Conservation (phyloP, 352 stramenopile species). For the Sclerospora graminicola region DNA sequence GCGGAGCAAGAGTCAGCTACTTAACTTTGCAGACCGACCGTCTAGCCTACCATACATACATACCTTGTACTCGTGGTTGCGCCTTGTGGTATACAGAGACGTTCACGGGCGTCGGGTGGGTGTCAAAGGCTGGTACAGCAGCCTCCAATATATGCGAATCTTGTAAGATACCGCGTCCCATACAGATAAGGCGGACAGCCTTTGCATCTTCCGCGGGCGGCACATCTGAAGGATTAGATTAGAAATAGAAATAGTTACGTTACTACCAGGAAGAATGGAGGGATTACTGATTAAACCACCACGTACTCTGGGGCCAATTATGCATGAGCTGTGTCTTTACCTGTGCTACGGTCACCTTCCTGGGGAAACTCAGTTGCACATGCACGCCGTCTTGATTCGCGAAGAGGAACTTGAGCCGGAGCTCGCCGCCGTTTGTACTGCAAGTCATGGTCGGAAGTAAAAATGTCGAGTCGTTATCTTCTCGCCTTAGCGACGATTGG, state of each 20-base stretch:
- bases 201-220: constrained; percentile 37
- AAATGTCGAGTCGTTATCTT: background rate
- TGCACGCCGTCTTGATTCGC: constrained; percentile 72
- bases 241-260: no score
- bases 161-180: constrained; percentile 89
- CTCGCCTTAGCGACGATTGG: no score
- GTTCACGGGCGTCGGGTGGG: constrained; percentile 92
- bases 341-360: constrained; percentile 29
- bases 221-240: constrained; percentile 24
- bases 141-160: constrained; percentile 80
- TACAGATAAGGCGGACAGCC: constrained; percentile 88
- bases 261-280: no score
- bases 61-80: constrained; percentile 22
- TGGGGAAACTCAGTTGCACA: constrained; percentile 50
- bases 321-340: constrained; percentile 62
- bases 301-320: constrained; percentile 53
- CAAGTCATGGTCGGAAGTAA: constrained; percentile 9
- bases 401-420: constrained; percentile 80
- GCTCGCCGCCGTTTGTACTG: constrained; percentile 40
- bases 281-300: background rate
- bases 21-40: constrained; percentile 1
- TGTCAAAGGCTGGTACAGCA: constrained; percentile 87
- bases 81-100: constrained; percentile 71
- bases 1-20: constrained; percentile 4
- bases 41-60: constrained; percentile 1